Percentiles rank a stretch among this genome's conserved stretches.
phyloP scores from a whole-genome alignment of 805 yeast genomes.

The Metschnikowia aberdeeniae region DNA sequence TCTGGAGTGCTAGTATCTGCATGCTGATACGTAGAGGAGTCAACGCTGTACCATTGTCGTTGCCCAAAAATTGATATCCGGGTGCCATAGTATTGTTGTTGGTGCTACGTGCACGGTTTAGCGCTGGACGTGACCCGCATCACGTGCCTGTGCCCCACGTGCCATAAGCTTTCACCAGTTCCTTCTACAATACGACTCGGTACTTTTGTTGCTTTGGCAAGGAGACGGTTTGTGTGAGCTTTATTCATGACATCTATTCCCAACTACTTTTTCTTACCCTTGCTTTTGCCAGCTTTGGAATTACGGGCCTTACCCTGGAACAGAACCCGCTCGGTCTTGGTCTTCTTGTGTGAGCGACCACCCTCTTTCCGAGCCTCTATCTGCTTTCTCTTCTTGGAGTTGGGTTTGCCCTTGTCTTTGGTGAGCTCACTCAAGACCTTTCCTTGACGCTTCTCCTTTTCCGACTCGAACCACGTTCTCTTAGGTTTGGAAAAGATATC shows the following conservation, averaged over 20 bases:
- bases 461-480: conserved; percentile 92
- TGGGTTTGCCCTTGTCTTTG: conserved; percentile 52
- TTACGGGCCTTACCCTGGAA: conserved; percentile 18
- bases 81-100: conserved; percentile 1
- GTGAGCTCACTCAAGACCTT: conserved; percentile 37
- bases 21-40: conserved; percentile 22
- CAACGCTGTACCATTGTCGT: conserved; percentile 6
- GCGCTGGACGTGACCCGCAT: background rate
- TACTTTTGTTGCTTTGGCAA: too few relatives aligned
- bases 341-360: conserved; percentile 69
- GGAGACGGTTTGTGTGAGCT: too few relatives aligned
- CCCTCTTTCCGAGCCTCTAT: conserved; percentile 56
- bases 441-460: conserved; percentile 46
- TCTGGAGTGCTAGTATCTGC: conserved; percentile 76
- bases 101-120: background rate
- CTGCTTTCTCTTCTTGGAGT: conserved; percentile 69
- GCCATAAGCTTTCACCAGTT: background rate
- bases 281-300: conserved; percentile 9
- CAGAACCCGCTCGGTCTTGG: conserved; percentile 60
- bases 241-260: background rate
- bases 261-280: conserved; percentile 6
- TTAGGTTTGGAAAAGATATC: conserved; percentile 89
- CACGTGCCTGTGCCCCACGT: background rate
- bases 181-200: too few relatives aligned
- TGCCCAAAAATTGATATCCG: conserved; percentile 9